Conservation (phyloP, 2,329 filamentous ascomycete species). For the Thielaviopsis musarum region DNA sequence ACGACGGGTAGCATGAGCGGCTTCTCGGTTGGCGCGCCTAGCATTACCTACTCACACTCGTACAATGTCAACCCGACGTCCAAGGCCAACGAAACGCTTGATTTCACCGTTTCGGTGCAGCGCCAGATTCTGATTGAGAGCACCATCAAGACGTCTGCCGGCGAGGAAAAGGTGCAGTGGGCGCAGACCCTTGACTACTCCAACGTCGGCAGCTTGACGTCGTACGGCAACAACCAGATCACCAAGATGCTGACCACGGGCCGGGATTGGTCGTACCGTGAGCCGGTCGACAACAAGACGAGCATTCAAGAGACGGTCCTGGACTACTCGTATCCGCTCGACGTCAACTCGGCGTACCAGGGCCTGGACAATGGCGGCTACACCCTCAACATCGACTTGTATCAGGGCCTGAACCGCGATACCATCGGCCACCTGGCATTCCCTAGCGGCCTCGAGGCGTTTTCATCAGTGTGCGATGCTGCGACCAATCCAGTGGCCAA, state of each 20-base stretch:
- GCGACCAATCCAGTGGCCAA: conserved; percentile 16
- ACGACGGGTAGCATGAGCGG: conserved; percentile 28
- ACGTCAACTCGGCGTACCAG: conserved; percentile 10
- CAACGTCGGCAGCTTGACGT: conserved; percentile 30
- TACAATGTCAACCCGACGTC: conserved; percentile 26
- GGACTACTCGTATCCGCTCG: conserved; percentile 35
- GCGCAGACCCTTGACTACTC: conserved; percentile 38
- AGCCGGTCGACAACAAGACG: background rate
- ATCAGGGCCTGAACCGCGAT: conserved; percentile 25
- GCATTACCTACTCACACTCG: conserved; percentile 12
- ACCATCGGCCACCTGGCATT: conserved; percentile 28
- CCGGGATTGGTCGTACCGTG: conserved; percentile 21
- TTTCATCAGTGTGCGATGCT: background rate
- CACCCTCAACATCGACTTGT: conserved; percentile 19
- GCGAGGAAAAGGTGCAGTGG: conserved; percentile 29
- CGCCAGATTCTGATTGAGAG: conserved; percentile 39
- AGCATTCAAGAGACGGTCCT: background rate
- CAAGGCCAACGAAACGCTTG: conserved; percentile 38
- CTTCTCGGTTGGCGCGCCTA: conserved; percentile 17
- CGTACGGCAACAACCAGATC: conserved; percentile 25
- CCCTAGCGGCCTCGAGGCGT: conserved; percentile 43
- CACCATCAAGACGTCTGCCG: conserved; percentile 18
- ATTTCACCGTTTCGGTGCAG: conserved; percentile 38
- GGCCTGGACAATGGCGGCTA: conserved; percentile 9
- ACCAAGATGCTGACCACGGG: conserved; percentile 27